These are phyloP conservation scores for Leccinum uliginosum DNA, from an alignment of 768 basidiomycete species.

Conservation along the genomic window DNA sequence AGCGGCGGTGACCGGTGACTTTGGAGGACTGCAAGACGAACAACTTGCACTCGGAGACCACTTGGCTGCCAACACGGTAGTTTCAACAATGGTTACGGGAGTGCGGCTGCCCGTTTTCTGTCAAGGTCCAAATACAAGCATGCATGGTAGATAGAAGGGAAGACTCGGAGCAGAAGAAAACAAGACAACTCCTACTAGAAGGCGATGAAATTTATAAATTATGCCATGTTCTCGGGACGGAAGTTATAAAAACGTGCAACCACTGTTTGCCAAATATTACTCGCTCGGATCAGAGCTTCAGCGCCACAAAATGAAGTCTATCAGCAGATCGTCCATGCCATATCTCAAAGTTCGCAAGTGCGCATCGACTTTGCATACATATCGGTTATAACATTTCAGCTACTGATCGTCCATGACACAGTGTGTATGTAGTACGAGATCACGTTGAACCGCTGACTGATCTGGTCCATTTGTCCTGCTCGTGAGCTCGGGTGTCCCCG, in stretches of 20 bases:
- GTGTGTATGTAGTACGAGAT: slow-evolving; percentile 55
- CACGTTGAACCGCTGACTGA: slow-evolving; percentile 60
- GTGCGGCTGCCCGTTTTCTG: not conserved
- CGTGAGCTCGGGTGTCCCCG: not conserved
- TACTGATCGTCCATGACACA: slow-evolving; percentile 8
- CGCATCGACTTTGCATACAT: not conserved
- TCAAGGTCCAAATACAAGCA: not conserved
- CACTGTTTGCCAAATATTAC: not conserved
- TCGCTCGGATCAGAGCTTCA: slow-evolving; percentile 7
- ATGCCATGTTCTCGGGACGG: not conserved
- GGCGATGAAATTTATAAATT: not conserved
- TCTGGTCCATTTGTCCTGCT: slow-evolving; percentile 38
- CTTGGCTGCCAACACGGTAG: not conserved
- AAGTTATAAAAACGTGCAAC: not conserved
- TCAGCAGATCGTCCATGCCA: not conserved
- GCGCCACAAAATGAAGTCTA: not conserved
- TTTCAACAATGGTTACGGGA: not conserved
- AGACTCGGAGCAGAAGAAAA: not conserved
- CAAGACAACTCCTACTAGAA: too few species aligned
- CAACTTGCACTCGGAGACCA: not conserved
- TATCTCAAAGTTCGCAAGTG: not conserved
- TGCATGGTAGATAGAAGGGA: not conserved
- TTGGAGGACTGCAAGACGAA: not conserved
- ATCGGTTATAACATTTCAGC: not conserved
- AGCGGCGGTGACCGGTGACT: too few species aligned